Percentiles rank a stretch among this genome's conserved stretches.
These are phyloP conservation scores for Pseudomonodictys pantanalensis DNA, from an alignment of 495 filamentous ascomycete genomes.

Conservation along the genomic window DNA sequence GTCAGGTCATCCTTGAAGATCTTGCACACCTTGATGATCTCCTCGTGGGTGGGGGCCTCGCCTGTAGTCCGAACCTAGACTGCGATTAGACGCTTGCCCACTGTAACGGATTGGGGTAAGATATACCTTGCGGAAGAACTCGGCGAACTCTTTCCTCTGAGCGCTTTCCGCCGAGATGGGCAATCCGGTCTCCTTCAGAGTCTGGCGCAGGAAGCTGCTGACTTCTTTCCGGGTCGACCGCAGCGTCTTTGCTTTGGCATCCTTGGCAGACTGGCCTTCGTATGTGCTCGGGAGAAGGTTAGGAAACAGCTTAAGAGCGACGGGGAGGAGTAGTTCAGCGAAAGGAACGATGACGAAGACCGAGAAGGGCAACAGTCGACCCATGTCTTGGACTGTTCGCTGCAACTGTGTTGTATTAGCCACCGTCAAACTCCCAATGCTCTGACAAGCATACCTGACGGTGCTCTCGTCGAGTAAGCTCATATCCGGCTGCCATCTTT, in stretches of 20 bases:
- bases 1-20: conserved; percentile 98
- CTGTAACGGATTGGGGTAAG: background rate
- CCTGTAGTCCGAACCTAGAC: conserved; percentile 67
- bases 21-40: conserved; percentile 99
- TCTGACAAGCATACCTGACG: conserved; percentile 59
- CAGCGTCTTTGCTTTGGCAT: conserved; percentile 77
- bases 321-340: conserved; percentile 88
- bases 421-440: background rate
- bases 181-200: conserved; percentile 86
- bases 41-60: conserved; percentile 78
- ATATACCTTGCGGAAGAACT: conserved; percentile 90
- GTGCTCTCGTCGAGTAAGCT: conserved; percentile 89
- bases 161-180: conserved; percentile 81
- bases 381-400: conserved; percentile 89
- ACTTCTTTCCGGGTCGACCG: conserved; percentile 91
- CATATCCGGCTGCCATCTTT: conserved; percentile 98
- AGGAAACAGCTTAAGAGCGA: conserved; percentile 92
- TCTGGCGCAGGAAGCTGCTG: conserved; percentile 83
- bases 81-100: background rate
- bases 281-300: conserved; percentile 97
- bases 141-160: conserved; percentile 90
- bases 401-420: conserved; percentile 55
- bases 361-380: conserved; percentile 89
- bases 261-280: conserved; percentile 84
- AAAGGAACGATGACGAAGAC: conserved; percentile 97